phyloP scores from a whole-genome alignment of 1,284 basidiomycete genomes.

The Hemileia vastatrix region DNA sequence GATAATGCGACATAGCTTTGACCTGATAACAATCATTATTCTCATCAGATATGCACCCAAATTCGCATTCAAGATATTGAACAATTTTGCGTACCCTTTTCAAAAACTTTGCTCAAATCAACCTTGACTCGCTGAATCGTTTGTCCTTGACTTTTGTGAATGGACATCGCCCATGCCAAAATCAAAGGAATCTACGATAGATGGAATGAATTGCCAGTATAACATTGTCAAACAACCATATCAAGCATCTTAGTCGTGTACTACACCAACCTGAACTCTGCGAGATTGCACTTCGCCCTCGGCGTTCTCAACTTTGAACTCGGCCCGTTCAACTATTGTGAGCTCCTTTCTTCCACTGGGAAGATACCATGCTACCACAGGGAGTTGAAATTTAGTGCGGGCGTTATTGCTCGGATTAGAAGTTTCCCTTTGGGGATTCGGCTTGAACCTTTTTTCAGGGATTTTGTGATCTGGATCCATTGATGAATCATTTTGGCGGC shows the following conservation, averaged over 20 bases:
- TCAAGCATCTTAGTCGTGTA: not conserved
- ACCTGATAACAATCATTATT: too few relatives aligned
- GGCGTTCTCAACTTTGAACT: conserved; percentile 17
- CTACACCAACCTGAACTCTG: not conserved
- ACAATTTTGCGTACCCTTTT: conserved; percentile 9
- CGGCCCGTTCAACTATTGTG: conserved; percentile 11
- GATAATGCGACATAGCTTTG: conserved; percentile 46
- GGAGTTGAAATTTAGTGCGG: not conserved
- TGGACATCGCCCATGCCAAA: conserved; percentile 55
- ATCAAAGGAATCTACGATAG: conserved; percentile 16
- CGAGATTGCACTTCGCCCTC: conserved; percentile 17
- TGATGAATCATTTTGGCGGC: conserved; percentile 15
- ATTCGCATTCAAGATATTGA: too few relatives aligned
- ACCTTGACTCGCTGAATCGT: conserved; percentile 69
- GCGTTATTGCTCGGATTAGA: not conserved
- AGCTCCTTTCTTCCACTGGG: conserved; percentile 11
- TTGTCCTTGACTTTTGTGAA: conserved; percentile 63
- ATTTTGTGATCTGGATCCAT: conserved; percentile 24
- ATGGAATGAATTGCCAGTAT: not conserved
- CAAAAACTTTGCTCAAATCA: conserved; percentile 40
- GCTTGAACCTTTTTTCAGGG: not conserved
- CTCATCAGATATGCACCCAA: too few relatives aligned
- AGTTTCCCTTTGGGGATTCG: conserved; percentile 30
- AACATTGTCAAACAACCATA: not conserved
- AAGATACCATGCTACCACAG: conserved; percentile 16